A percentile compares a stretch with the other conserved stretches of the same genome.
Conservation (phyloP, 257 asterid species). For the Primulina tabacum region DNA sequence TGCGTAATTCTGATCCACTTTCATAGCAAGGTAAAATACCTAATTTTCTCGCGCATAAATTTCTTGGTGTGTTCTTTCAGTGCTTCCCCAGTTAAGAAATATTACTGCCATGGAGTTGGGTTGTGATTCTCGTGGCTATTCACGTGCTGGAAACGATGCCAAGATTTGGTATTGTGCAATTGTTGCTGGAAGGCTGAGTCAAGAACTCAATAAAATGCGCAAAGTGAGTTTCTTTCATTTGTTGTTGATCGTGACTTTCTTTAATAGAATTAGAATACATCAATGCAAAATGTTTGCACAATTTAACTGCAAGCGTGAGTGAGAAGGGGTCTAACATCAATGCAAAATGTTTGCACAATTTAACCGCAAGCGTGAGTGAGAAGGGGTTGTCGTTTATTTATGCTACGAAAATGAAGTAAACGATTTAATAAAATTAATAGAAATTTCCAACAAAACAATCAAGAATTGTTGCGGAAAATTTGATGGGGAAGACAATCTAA, state of each 20-base stretch:
- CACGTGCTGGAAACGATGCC: conserved; percentile 80
- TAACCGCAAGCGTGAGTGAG: neutral
- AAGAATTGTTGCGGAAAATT: neutral
- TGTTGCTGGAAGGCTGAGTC: conserved; percentile 84
- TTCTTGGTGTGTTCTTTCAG: conserved; percentile 43
- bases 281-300: neutral
- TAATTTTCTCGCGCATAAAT: conserved; percentile 20
- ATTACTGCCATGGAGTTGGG: conserved; percentile 79
- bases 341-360: neutral
- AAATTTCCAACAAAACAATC: neutral
- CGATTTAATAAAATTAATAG: no score
- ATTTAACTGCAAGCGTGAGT: neutral
- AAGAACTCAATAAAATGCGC: conserved; percentile 88
- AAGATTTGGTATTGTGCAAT: conserved; percentile 93
- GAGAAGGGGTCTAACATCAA: conserved; percentile 1
- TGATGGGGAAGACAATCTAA: no score
- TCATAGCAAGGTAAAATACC: conserved; percentile 1
- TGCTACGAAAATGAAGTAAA: neutral
- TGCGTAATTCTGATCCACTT: conserved; percentile 6
- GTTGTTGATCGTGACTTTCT: conserved; percentile 1
- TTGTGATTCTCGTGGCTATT: conserved; percentile 77
- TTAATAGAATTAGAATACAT: neutral
- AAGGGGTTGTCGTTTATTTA: neutral
- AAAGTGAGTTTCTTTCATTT: conserved; percentile 52
- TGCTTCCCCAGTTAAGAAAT: conserved; percentile 94